These are phyloP conservation scores for Aspergillus ochraceus DNA, from an alignment of 2,329 filamentous ascomycete genomes.

Conservation along the genomic window DNA sequence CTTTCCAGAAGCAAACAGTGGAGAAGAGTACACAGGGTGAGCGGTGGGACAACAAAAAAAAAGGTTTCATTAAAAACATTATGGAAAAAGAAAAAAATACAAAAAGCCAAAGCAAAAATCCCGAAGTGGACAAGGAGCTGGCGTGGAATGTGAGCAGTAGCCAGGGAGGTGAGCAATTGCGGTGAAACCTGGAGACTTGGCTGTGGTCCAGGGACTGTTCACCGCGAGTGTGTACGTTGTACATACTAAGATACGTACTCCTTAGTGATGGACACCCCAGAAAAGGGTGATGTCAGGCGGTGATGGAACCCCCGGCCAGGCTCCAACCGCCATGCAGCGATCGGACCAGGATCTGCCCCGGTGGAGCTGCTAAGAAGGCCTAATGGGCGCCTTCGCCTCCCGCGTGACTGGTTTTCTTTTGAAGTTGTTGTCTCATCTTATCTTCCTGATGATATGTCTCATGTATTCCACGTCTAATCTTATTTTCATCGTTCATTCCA, in stretches of 20 bases:
- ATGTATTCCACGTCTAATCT: too few species aligned
- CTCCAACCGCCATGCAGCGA: constrained; percentile 22
- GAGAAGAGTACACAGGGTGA: neutral
- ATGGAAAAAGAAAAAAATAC: neutral
- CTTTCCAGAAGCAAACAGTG: constrained; percentile 1
- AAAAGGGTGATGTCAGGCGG: constrained; percentile 18
- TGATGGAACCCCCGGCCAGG: constrained; percentile 13
- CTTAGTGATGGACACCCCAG: neutral
- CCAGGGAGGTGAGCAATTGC: constrained; percentile 8
- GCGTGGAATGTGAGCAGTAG: constrained; percentile 8
- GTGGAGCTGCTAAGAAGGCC: constrained; percentile 4
- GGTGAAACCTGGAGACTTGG: constrained; percentile 9
- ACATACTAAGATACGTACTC: too few species aligned
- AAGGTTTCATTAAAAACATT: neutral
- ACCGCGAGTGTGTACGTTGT: too few species aligned
- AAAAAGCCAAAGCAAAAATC: neutral
- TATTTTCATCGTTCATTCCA: too few species aligned
- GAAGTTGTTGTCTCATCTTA: too few species aligned
- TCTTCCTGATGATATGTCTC: too few species aligned
- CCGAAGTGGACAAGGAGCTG: neutral
- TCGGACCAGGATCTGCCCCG: constrained; percentile 16
- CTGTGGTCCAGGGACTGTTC: too few species aligned
- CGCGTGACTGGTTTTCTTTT: constrained; percentile 10
- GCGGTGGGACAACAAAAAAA: neutral
- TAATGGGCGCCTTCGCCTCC: constrained; percentile 11